phyloP scores from a whole-genome alignment of 306 rosid species.

The Fragaria iinumae region DNA sequence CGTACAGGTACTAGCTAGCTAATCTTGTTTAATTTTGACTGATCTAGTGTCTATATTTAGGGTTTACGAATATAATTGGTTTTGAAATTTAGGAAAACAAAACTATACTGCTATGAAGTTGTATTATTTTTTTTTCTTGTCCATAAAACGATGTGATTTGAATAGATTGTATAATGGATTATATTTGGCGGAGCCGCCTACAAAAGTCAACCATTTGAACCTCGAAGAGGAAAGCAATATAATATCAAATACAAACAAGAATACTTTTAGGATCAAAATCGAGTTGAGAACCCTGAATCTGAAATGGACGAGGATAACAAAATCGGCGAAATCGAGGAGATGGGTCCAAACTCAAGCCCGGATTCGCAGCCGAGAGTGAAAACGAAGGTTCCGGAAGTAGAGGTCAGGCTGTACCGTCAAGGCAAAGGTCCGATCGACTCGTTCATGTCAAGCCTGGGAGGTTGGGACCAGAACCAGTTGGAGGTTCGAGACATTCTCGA shows the following conservation, averaged over 20 bases:
- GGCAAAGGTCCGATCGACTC: constrained; percentile 82
- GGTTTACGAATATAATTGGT: too few relatives aligned
- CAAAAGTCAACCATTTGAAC: background rate
- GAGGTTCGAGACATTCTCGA: constrained; percentile 79
- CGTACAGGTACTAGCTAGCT: too few relatives aligned
- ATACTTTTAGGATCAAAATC: too few relatives aligned
- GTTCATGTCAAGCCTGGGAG: constrained; percentile 60
- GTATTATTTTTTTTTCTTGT: too few relatives aligned
- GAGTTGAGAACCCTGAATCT: too few relatives aligned
- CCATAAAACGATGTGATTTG: too few relatives aligned
- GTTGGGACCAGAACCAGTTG: constrained; percentile 90
- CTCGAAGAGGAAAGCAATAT: background rate
- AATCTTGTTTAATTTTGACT: too few relatives aligned
- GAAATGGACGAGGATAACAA: constrained; percentile 13
- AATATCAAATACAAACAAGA: too few relatives aligned
- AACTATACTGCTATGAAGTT: too few relatives aligned
- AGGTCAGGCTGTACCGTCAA: constrained; percentile 53
- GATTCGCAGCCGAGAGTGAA: constrained; percentile 16
- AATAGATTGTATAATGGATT: too few relatives aligned
- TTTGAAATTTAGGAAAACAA: too few relatives aligned
- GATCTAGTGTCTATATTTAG: too few relatives aligned
- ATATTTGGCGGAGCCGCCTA: background rate
- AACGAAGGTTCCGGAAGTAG: constrained; percentile 58
- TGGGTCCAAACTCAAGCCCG: background rate
- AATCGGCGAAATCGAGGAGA: constrained; percentile 36